Evolutionary conservation across 192 early-diverging fungal species (phyloP).

Genomic region (Coemansia asiatica): DNA sequence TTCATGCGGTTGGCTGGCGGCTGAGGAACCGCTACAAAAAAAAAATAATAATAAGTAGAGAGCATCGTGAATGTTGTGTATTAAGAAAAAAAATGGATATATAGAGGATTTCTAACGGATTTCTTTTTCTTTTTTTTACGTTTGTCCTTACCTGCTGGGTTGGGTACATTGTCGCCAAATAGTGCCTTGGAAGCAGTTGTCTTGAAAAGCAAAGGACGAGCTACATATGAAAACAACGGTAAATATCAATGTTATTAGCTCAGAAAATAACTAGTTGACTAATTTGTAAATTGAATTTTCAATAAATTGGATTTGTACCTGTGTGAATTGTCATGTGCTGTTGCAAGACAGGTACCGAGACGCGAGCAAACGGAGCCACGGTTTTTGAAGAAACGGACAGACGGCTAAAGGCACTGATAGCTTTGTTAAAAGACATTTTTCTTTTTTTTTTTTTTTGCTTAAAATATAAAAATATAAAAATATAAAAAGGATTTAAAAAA

Average conservation of each 20-base stretch:
- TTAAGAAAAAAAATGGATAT: not conserved
- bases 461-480: not conserved
- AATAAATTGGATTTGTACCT: not conserved
- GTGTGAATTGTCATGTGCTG: conserved; percentile 10
- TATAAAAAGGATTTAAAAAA: not conserved
- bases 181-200: conserved; percentile 20
- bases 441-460: too few species aligned
- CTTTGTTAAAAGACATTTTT: not conserved
- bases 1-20: conserved; percentile 63
- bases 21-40: conserved; percentile 44
- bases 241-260: not conserved
- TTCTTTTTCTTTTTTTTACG: not conserved
- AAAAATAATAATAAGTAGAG: not conserved
- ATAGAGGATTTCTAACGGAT: not conserved
- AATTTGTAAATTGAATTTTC: not conserved
- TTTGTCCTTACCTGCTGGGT: conserved; percentile 26
- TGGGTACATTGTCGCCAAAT: conserved; percentile 52
- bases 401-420: not conserved
- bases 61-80: not conserved
- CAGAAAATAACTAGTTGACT: not conserved
- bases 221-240: not conserved
- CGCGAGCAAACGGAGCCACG: not conserved
- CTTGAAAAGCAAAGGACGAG: conserved; percentile 34
- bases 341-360: not conserved
- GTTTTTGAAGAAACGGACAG: not conserved